Evolutionary conservation across 768 basidiomycete genomes (phyloP), one percentile per base, ranked within the genome.

Genomic region (Boletus rubroflammeus): DNA sequence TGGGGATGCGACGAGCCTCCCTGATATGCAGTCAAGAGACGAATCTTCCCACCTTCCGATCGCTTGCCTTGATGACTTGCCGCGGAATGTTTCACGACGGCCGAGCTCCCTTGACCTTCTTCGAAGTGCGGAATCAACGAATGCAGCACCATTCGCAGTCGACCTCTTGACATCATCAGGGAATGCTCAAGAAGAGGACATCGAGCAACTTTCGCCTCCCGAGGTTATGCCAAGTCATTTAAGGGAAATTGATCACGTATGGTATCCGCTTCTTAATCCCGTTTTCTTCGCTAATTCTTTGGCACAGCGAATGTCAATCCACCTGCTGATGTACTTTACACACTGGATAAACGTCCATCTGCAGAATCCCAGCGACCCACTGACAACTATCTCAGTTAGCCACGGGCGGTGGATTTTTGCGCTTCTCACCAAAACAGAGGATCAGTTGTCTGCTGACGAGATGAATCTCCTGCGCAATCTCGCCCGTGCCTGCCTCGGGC

Each of bases 371-470:
- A 69, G 68, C 6, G 71, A 75, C 53, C 61, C 73, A 29, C 58
- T 66, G 46, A 74, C 72, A 60, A 66, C 68, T 34, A 77, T 81
- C 19, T 79, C 79, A 13, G 78, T 80, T 59, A 71, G 75, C 34
- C 88, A 92, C 62, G 81, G 82, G 17, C 80, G 79, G 31, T 93
- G 91, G 91, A 84, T 93, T 40, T 89, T 93, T 67, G 77, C 78
- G 17, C 76, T 93, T 40, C 76, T 94, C 23, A 75, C 84, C 28
- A 81, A 83, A 41, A 72, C 91, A 14, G 89, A 91, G 47, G 82
- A 84, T 36, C 74, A 80, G 39, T 70, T 91, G 34, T 81, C 85
- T 43, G 82, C 86, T 21, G 88, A 93, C 55, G 90, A 92, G 58
- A 86, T 85, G 74, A 84, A 79, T 64, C 73, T 83, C n/a, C 69